These are phyloP conservation scores for Pseudofabraea citricarpa DNA, from an alignment of 2,329 filamentous ascomycete species.

Conservation along the genomic window DNA sequence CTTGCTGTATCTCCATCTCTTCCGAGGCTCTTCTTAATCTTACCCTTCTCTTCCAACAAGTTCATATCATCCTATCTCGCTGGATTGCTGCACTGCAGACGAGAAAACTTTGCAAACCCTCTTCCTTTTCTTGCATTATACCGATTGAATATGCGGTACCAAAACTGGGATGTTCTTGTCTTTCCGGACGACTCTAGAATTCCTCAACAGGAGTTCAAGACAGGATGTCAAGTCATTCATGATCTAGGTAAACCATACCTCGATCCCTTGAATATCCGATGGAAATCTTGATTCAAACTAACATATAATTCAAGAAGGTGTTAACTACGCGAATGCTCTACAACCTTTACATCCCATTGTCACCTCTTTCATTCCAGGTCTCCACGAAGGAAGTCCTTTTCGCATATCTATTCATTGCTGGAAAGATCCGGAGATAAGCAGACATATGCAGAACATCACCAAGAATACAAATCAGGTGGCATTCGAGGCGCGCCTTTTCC, in stretches of 20 bases:
- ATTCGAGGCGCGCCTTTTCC: slow-evolving; percentile 62
- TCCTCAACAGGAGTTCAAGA: slow-evolving; percentile 79
- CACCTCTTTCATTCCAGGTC: slow-evolving; percentile 66
- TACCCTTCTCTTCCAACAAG: no score
- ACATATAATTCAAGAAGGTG: slow-evolving; percentile 3
- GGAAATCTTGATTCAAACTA: slow-evolving; percentile 6
- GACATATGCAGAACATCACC: slow-evolving; percentile 50
- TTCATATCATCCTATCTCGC: no score
- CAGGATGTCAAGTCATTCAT: slow-evolving; percentile 64
- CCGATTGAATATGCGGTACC: slow-evolving; percentile 66
- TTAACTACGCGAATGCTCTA: no score
- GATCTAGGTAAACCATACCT: no score
- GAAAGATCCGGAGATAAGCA: slow-evolving; percentile 56
- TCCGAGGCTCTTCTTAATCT: no score
- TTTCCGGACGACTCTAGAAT: slow-evolving; percentile 65
- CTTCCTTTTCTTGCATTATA: no score
- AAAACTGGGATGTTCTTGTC: slow-evolving; percentile 81
- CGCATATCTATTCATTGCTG: slow-evolving; percentile 73
- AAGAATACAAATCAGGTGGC: slow-evolving; percentile 50
- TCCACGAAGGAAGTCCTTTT: slow-evolving; percentile 54
- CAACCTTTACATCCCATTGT: slow-evolving; percentile 51
- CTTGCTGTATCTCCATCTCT: no score
- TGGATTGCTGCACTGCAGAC: no score
- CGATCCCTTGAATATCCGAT: no score
- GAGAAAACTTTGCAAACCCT: no score